Percentiles rank a stretch among this genome's conserved stretches.
Evolutionary conservation across 305 asterid species (phyloP).

Genomic region (Coffea humblotiana): DNA sequence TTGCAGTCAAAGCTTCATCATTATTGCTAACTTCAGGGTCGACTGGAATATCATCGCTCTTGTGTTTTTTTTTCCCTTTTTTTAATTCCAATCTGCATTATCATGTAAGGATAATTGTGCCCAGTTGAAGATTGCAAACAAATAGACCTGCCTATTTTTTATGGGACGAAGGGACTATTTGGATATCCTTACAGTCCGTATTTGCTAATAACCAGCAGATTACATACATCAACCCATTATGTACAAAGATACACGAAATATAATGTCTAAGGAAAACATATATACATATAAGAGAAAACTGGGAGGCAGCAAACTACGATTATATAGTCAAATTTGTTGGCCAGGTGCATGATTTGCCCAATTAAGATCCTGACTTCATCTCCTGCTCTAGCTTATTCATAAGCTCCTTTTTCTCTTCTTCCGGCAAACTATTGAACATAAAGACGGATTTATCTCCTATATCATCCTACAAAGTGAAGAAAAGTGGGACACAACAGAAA

Average conservation of each 20-base stretch:
- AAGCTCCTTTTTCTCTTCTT: constrained; percentile 58
- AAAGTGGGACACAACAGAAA: not conserved
- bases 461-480: constrained; percentile 62
- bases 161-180: not conserved
- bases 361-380: constrained; percentile 13
- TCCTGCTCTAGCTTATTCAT: constrained; percentile 52
- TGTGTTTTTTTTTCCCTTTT: too few species aligned
- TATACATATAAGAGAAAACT: not conserved
- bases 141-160: too few species aligned
- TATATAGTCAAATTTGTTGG: not conserved
- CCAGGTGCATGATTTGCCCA: not conserved
- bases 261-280: too few species aligned
- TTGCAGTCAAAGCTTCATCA: too few species aligned
- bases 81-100: too few species aligned
- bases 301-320: too few species aligned
- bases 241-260: not conserved
- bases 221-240: too few species aligned
- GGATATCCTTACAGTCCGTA: not conserved
- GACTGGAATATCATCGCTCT: too few species aligned
- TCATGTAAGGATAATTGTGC: too few species aligned
- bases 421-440: constrained; percentile 67
- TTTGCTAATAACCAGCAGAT: too few species aligned
- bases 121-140: too few species aligned
- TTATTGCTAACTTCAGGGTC: too few species aligned
- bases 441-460: constrained; percentile 94